phyloP scores from a whole-genome alignment of 75 land plant genomes.

The Azolla pinnata region DNA sequence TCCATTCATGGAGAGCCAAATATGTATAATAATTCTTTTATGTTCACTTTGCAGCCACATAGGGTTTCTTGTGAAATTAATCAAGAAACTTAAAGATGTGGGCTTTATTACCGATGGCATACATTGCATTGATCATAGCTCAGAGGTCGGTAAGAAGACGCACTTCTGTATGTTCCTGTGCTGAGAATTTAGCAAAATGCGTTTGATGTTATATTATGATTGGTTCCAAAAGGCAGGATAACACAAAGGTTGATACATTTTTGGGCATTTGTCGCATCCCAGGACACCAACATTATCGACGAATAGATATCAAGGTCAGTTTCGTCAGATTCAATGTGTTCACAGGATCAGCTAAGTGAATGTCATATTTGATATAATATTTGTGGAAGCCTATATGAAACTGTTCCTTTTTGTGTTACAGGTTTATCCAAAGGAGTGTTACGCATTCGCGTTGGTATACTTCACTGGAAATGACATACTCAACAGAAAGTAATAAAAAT shows the following conservation, averaged over 20 bases:
- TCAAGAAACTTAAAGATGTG: not conserved
- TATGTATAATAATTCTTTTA: too few relatives aligned
- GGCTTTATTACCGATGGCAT: slow-evolving; percentile 13
- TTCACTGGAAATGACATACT: slow-evolving; percentile 24
- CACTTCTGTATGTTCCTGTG: too few relatives aligned
- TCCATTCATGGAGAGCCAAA: slow-evolving; percentile 1
- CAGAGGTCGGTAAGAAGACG: not conserved
- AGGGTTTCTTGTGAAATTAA: slow-evolving; percentile 8
- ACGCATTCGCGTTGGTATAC: slow-evolving; percentile 16
- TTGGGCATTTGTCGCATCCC: slow-evolving; percentile 12
- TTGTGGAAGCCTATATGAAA: too few relatives aligned
- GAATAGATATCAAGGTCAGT: slow-evolving; percentile 16
- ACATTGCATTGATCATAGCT: slow-evolving; percentile 2
- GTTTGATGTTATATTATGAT: too few relatives aligned
- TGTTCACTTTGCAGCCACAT: slow-evolving; percentile 7
- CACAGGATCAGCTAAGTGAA: not conserved
- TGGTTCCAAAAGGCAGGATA: slow-evolving; percentile 9
- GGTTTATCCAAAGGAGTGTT: slow-evolving; percentile 17
- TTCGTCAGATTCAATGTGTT: not conserved
- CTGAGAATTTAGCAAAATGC: too few relatives aligned
- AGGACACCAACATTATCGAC: slow-evolving; percentile 1
- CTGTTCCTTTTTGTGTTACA: slow-evolving; percentile 6
- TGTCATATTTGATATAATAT: too few relatives aligned
- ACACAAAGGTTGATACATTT: slow-evolving; percentile 10
- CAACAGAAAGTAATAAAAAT: slow-evolving; percentile 14